Evolutionary conservation across 2,329 filamentous ascomycete species (phyloP), one percentile per base, ranked within the genome.

Genomic region (Neopestalotiopsis clavispora): DNA sequence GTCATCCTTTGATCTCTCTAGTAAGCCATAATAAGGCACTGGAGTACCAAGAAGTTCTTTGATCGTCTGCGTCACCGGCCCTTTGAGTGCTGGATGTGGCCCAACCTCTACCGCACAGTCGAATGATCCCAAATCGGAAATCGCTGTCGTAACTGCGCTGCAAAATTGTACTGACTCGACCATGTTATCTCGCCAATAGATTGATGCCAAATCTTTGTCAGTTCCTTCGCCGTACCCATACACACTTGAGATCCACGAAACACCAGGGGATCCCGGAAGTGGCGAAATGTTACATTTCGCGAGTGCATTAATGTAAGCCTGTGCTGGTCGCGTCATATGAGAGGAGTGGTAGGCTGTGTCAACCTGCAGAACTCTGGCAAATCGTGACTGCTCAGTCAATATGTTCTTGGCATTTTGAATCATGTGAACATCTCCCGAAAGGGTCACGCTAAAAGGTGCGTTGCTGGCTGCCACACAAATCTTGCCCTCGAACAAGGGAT

Each of bases 291-390:
- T 69, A 38, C 76, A 79, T 17, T 66, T 67, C 2, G 66, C 42
- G 56, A 84, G 69, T 1, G 72, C 73, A 32, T 78, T 67, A 3
- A 77, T 69, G 67, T 85, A 85, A 63, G 76, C 69, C 0, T 49
- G 70, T 0, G 80, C 78, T 0, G 81, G 74, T 28, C 32, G 68
- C 1, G 73, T 63, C 84, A 87, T 87, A 71, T 86, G 85, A 1
- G 78, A 78, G 0, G 84, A 86, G 73, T 87, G 85, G 65, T 86
- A 87, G 0, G 84, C 85, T 0, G 79, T 84, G 59, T 85, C 82
- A 0, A 86, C 80, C 1, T 72, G 71, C 6, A 87, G 74, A 0
- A 77, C 12, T 1, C 80, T 74, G 0, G 78, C 77, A 63, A 83
- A 83, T 63, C 73, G 80, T 1, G 74, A 59, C 6, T 70, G 56